These are phyloP conservation scores for Penicillium herquei DNA, from an alignment of 495 filamentous ascomycete species.

Conservation along the genomic window DNA sequence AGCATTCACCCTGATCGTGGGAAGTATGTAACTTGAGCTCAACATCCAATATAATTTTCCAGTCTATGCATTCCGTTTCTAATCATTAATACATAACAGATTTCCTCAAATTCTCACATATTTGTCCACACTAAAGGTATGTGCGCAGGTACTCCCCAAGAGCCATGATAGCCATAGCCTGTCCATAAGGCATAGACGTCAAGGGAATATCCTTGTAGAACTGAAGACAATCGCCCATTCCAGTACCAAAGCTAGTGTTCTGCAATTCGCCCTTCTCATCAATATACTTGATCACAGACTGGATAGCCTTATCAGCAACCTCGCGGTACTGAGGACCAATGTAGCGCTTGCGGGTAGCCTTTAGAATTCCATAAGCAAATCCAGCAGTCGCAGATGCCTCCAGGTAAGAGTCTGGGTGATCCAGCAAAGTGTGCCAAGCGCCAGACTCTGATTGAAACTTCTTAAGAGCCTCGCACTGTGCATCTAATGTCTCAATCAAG, in stretches of 20 bases:
- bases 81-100: background rate
- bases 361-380: conserved; percentile 72
- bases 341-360: conserved; percentile 64
- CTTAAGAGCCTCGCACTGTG: conserved; percentile 53
- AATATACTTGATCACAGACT: conserved; percentile 57
- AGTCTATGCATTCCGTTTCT: too few species aligned
- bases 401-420: conserved; percentile 48
- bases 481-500: conserved; percentile 49
- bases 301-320: conserved; percentile 58
- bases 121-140: conserved; percentile 23
- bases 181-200: conserved; percentile 75
- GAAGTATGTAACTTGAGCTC: too few species aligned
- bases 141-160: conserved; percentile 62
- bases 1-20: too few species aligned
- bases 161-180: conserved; percentile 74
- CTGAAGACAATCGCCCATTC: conserved; percentile 62
- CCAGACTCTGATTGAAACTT: conserved; percentile 48
- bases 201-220: conserved; percentile 66
- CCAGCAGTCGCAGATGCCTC: conserved; percentile 65
- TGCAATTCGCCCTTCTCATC: conserved; percentile 60
- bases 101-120: too few species aligned
- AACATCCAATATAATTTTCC: too few species aligned
- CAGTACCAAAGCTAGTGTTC: conserved; percentile 70
- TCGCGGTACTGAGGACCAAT: conserved; percentile 46
- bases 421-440: conserved; percentile 60